These are phyloP conservation scores for Vickermania spadyakhi DNA, from an alignment of 208 protist genomes.

Conservation along the genomic window DNA sequence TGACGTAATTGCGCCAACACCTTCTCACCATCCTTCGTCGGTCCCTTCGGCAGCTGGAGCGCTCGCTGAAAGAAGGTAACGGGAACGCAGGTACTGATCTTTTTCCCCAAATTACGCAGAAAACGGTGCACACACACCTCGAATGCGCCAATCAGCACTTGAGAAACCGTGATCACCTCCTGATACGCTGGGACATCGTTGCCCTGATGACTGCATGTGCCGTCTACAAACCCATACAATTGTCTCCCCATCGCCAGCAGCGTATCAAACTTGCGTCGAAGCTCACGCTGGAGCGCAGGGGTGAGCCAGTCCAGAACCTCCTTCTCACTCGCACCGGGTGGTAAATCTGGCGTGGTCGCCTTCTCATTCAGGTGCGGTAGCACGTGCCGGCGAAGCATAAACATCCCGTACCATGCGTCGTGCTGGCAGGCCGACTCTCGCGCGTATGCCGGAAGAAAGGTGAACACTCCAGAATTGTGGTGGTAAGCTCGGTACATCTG, in stretches of 20 bases:
- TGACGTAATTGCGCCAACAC: conserved; percentile 47
- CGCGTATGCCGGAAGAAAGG: conserved; percentile 71
- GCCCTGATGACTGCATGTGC: conserved; percentile 87
- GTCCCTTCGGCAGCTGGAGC: conserved; percentile 15
- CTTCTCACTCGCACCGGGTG: conserved; percentile 32
- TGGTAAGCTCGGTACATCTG: conserved; percentile 78
- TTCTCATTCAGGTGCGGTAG: conserved; percentile 81
- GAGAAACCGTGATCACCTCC: conserved; percentile 95
- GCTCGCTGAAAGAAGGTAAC: conserved; percentile 25
- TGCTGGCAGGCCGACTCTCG: conserved; percentile 56
- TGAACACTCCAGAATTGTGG: conserved; percentile 49
- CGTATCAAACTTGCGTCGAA: conserved; percentile 94
- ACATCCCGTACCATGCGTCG: conserved; percentile 88
- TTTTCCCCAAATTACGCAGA: conserved; percentile 42
- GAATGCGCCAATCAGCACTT: conserved; percentile 86
- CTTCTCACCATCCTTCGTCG: conserved; percentile 16
- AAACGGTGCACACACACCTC: conserved; percentile 81
- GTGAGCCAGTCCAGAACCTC: conserved; percentile 45
- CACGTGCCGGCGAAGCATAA: conserved; percentile 81
- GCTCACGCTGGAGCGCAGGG: conserved; percentile 51
- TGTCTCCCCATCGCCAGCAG: conserved; percentile 94
- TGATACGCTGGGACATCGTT: conserved; percentile 94
- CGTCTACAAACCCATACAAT: conserved; percentile 92
- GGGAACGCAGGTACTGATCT: conserved; percentile 28
- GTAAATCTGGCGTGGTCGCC: conserved; percentile 51